Conservation (phyloP, 106 monocot species). For the Dioscorea alata region DNA sequence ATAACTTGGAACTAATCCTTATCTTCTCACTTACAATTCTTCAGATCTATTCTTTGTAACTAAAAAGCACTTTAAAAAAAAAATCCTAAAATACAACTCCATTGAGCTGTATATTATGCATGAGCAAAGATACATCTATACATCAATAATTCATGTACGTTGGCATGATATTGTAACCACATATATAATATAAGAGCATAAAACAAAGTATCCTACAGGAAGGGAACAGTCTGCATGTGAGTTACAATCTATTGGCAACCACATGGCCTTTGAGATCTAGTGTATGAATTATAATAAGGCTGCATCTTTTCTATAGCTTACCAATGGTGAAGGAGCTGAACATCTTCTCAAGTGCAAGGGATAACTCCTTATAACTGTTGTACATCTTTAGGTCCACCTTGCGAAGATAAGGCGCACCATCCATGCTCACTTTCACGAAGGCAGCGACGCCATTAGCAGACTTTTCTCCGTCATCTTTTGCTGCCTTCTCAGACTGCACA, state of each 20-base stretch:
- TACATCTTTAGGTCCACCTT: constrained; percentile 78
- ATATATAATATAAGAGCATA: not conserved
- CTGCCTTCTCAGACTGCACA: constrained; percentile 29
- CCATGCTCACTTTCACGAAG: constrained; percentile 86
- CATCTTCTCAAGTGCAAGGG: constrained; percentile 57
- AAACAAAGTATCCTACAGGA: not conserved
- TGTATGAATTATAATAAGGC: not conserved
- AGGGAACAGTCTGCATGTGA: not conserved
- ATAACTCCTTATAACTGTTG: constrained; percentile 60
- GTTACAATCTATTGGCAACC: not conserved
- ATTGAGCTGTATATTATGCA: not conserved
- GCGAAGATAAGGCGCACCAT: constrained; percentile 75
- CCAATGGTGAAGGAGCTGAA: constrained; percentile 62
- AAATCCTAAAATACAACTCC: not conserved
- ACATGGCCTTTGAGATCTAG: not conserved
- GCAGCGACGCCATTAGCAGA: constrained; percentile 15
- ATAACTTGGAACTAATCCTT: not conserved
- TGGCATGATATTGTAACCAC: not conserved
- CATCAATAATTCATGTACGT: not conserved
- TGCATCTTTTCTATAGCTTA: not conserved
- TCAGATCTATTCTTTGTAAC: not conserved
- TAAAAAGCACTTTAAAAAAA: not conserved
- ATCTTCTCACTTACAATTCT: not conserved
- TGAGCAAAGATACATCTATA: not conserved
- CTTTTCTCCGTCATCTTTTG: constrained; percentile 16